Evolutionary conservation across 768 basidiomycete species (phyloP), one percentile per base, ranked within the genome.

Genomic region (Myochromella boudieri): DNA sequence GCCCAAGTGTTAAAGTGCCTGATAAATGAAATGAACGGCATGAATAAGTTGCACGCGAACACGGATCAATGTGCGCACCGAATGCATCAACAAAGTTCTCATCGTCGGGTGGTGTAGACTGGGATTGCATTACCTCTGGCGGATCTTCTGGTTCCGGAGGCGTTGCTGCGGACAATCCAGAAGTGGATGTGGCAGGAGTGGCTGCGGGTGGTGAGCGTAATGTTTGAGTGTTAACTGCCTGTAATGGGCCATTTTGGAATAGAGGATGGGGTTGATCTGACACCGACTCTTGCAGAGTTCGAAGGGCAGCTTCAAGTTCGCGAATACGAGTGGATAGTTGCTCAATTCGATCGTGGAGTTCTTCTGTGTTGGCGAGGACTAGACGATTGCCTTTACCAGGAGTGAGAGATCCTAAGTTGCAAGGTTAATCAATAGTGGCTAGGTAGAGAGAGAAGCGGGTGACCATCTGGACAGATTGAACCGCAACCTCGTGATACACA

Each of bases 391-490:
- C 78, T 58, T 78, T 84, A 17, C 81, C 84, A 18, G 77, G 73
- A 3, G 76, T 74, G 50, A 81, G 66, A 7, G 74, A 74, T 15
- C 80, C 82, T 84, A 50, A 6, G n/a, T 31, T 15, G 29, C n/a
- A 32, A 14, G 14, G n/a, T 50, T 32, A 52, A 37, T 44, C 11
- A 27, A 10, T 36, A 17, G 22, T 6, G 14, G 9, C 48, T 32
- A 28, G 38, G 24, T 3, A 33, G 38, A 32, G 42, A 22, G 46
- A 41, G 44, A 52, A 36, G 29, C 27, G 31, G 44, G 60, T 34
- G 53, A 84, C 87, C 87, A 46, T 84, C 80, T n/a, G 87, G 87
- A 65, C 87, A 91, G 46, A 90, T 84, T 14, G 80, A 70, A 18
- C 79, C 80, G 57, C 86, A 90, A 26, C 87, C 87, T 57, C 87